A percentile compares a stretch with the other conserved stretches of the same genome.
Conservation (phyloP, 768 basidiomycete genomes). For the Russula olivacea region DNA sequence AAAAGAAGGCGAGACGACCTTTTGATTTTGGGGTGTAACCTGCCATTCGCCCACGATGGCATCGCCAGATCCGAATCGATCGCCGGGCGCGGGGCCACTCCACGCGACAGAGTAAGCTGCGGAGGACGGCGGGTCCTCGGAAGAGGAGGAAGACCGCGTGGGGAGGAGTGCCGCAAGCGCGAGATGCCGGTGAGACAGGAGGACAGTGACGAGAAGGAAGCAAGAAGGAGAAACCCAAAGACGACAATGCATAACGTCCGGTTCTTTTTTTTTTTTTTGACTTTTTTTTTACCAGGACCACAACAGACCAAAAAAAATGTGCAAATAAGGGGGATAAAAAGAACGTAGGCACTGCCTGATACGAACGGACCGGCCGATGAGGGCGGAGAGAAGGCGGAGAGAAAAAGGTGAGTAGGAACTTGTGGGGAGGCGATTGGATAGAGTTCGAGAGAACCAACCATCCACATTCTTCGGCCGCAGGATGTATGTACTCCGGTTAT, state of each 20-base stretch:
- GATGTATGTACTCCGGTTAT: background rate
- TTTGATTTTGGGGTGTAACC: slow-evolving; percentile 18
- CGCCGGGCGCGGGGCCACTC: slow-evolving; percentile 30
- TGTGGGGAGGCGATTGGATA: background rate
- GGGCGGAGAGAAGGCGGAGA: background rate
- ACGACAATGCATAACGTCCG: slow-evolving; percentile 3
- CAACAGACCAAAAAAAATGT: background rate
- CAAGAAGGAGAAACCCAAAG: background rate
- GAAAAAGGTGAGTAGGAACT: background rate
- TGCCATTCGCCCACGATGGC: slow-evolving; percentile 33
- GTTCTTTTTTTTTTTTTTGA: background rate
- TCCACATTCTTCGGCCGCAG: background rate
- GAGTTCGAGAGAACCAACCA: background rate
- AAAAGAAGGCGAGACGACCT: slow-evolving; percentile 34
- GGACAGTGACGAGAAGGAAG: slow-evolving; percentile 3
- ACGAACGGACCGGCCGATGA: slow-evolving; percentile 18
- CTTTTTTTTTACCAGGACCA: background rate
- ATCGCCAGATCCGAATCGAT: slow-evolving; percentile 30
- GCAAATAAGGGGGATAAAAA: background rate
- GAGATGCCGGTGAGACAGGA: background rate
- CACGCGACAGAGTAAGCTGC: slow-evolving; percentile 25
- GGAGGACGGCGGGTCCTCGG: background rate
- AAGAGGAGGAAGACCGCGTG: background rate
- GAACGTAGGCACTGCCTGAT: slow-evolving; percentile 16
- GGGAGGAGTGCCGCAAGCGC: background rate